Conservation (phyloP, 768 basidiomycete species). For the Daedaleopsis nitida region DNA sequence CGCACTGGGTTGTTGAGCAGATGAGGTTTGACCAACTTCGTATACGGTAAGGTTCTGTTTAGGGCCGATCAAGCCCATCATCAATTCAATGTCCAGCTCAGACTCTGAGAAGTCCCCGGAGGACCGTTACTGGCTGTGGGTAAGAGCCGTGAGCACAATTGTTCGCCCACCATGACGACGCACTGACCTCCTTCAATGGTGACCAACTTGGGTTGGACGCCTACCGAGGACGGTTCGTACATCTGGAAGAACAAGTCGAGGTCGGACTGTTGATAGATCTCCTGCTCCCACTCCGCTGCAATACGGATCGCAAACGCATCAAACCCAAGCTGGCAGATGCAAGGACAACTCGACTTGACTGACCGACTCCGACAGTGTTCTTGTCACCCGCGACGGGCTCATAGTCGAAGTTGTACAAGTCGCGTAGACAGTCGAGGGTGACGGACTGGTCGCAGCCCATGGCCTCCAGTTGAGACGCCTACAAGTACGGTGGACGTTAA, state of each 20-base stretch:
- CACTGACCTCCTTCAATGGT: slow-evolving; percentile 37
- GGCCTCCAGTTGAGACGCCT: background rate
- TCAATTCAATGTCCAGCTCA: slow-evolving; percentile 41
- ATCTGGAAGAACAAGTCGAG: slow-evolving; percentile 43
- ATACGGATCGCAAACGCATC: background rate
- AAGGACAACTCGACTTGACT: background rate
- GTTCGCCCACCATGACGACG: background rate
- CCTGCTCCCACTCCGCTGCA: slow-evolving; percentile 44
- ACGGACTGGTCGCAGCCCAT: slow-evolving; percentile 15
- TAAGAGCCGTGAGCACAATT: slow-evolving; percentile 33
- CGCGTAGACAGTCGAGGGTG: slow-evolving; percentile 31
- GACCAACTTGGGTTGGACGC: slow-evolving; percentile 38
- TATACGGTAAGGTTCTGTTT: slow-evolving; percentile 17
- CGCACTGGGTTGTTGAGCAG: slow-evolving; percentile 10
- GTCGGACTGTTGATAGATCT: slow-evolving; percentile 43
- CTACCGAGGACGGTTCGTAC: slow-evolving; percentile 40
- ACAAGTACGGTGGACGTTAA: background rate
- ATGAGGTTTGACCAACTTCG: slow-evolving; percentile 15
- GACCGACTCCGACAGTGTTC: slow-evolving; percentile 33
- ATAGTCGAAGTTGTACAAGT: slow-evolving; percentile 33
- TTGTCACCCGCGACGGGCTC: slow-evolving; percentile 19
- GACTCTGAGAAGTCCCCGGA: slow-evolving; percentile 28
- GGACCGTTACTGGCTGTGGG: background rate
- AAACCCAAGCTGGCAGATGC: too few relatives aligned
- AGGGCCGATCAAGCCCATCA: slow-evolving; percentile 45